These are phyloP conservation scores for Diddensiella transvaalensis DNA, from an alignment of 805 yeast species.

Conservation along the genomic window DNA sequence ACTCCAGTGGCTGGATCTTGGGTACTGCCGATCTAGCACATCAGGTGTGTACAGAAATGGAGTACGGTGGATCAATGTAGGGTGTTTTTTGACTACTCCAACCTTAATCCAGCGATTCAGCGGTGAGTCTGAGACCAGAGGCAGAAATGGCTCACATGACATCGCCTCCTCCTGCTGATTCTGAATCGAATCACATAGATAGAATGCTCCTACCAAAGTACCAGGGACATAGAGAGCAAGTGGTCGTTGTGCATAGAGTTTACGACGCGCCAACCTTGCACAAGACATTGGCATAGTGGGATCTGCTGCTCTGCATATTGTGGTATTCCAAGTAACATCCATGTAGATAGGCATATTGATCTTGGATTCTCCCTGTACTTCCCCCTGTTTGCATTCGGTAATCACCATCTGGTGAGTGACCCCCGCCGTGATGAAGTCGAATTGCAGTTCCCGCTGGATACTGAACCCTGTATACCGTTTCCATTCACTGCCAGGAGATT, in stretches of 20 bases:
- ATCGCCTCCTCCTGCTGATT: background rate
- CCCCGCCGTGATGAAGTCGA: background rate
- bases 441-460: constrained; percentile 9
- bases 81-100: constrained; percentile 3
- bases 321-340: constrained; percentile 12
- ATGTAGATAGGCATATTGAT: background rate
- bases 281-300: background rate
- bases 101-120: constrained; percentile 5
- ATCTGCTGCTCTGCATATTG: constrained; percentile 3
- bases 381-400: constrained; percentile 10
- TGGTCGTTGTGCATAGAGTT: constrained; percentile 2
- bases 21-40: constrained; percentile 14
- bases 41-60: constrained; percentile 20
- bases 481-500: constrained; percentile 11
- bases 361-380: constrained; percentile 1
- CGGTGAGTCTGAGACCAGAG: constrained; percentile 12
- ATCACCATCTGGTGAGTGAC: constrained; percentile 6
- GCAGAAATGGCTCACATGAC: constrained; percentile 7
- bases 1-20: constrained; percentile 10
- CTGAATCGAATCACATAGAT: constrained; percentile 1
- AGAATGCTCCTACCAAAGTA: constrained; percentile 17
- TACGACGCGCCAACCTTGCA: constrained; percentile 16
- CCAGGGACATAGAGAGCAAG: constrained; percentile 11
- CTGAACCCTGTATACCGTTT: constrained; percentile 10
- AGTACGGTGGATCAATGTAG: constrained; percentile 6